Base-by-base conservation (phyloP, 2,329 filamentous ascomycete genomes). In the Neophaeococcomyces mojaviensis region DNA sequence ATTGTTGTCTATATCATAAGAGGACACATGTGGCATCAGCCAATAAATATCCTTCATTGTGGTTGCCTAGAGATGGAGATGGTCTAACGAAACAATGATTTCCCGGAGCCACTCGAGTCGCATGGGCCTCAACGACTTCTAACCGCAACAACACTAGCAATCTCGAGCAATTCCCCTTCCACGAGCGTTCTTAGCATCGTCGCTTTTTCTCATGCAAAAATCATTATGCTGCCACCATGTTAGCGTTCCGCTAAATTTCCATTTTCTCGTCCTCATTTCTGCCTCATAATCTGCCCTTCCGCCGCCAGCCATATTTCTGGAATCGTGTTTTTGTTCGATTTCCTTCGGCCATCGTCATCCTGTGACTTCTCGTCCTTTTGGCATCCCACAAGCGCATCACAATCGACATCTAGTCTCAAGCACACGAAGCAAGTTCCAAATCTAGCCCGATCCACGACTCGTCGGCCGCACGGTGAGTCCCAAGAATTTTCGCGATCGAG, bases 131-230 rank as follows among this genome's bases (percentile, higher is more conserved):
- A 32, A 44, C 41, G 20, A 37, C 33, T 31, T 44, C 41, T 44
- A 44, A 44, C 41, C 41, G 28, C 15, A 44, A 44, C n/a, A 22
- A 34, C 41, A 34, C 32, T 44, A 44, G 41, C 32, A 44, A 30
- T 44, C 19, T 37, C 41, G 22, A 44, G 41, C 32, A 37, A 44
- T 36, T 26, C 41, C 41, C 20, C 28, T 36, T 32, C 33, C 36
- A 16, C 20, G 22, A n/a, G 33, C 41, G 32, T 26, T 30, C 18
- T 44, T 18, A n/a, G 35, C 35, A 38, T 7, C 35, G 10, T 38
- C 16, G 35, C 35, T 34, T 20, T 19, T 43, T 20, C 18, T 43
- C 15, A 20, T 34, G 18, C n/a, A 20, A 26, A 24, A 24, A 24
- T 39, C 26, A 15, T 13, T 24, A 41, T 31, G 39, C 39, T 34